phyloP scores from a whole-genome alignment of 1,284 basidiomycete species.

The Melampsora larici-populina region DNA sequence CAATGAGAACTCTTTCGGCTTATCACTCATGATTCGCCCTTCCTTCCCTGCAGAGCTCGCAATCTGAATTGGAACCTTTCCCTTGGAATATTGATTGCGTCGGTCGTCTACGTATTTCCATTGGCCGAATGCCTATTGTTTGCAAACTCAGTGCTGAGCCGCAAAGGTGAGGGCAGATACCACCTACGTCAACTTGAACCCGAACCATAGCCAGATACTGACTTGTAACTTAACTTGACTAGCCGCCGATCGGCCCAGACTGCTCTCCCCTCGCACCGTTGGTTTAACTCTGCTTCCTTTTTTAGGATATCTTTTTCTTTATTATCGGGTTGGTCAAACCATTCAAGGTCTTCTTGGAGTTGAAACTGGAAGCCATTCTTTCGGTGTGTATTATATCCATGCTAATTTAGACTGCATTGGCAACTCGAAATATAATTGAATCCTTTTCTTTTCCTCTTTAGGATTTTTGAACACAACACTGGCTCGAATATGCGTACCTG shows the following conservation, averaged over 20 bases:
- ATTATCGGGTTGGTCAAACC: slow-evolving; percentile 49
- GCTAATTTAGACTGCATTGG: not conserved
- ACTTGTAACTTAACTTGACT: slow-evolving; percentile 46
- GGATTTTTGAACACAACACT: slow-evolving; percentile 50
- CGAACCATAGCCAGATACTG: slow-evolving; percentile 46
- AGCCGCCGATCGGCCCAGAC: slow-evolving; percentile 41
- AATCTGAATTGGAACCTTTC: slow-evolving; percentile 51
- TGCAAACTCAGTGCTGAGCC: slow-evolving; percentile 21
- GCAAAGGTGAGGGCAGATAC: not conserved
- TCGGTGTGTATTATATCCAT: slow-evolving; percentile 45
- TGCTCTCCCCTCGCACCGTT: slow-evolving; percentile 44
- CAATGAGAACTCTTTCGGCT: not conserved
- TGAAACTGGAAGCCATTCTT: slow-evolving; percentile 48
- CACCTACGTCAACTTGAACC: not conserved
- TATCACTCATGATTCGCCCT: not conserved
- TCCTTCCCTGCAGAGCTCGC: slow-evolving; percentile 45
- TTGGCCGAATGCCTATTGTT: slow-evolving; percentile 33
- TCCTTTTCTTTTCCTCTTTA: slow-evolving; percentile 13
- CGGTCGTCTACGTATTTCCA: slow-evolving; percentile 49
- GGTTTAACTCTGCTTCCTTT: slow-evolving; percentile 49
- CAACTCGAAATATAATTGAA: not conserved
- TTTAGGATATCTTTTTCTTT: slow-evolving; percentile 48
- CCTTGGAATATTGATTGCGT: slow-evolving; percentile 48
- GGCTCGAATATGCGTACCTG: slow-evolving; percentile 55
- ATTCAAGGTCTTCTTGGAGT: slow-evolving; percentile 47